These are phyloP conservation scores for Buxus sempervirens DNA, from an alignment of 164 flowering plant genomes.

Conservation along the genomic window DNA sequence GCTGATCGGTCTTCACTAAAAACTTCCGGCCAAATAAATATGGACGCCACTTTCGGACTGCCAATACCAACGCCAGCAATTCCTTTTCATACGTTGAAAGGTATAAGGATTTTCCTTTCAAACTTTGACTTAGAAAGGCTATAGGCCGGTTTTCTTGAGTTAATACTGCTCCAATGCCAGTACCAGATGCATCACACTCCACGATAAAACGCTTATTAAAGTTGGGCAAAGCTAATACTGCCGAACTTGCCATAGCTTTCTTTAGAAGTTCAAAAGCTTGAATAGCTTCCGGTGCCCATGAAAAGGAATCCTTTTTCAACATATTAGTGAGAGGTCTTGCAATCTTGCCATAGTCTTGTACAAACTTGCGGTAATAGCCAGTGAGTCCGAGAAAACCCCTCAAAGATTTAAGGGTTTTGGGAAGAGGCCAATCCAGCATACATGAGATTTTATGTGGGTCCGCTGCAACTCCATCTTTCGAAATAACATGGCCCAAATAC, in stretches of 20 bases:
- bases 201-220: not conserved
- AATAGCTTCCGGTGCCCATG: not conserved
- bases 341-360: not conserved
- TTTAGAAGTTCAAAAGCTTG: not conserved
- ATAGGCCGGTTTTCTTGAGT: conserved; percentile 1
- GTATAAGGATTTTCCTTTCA: not conserved
- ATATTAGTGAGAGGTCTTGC: not conserved
- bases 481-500: conserved; percentile 13
- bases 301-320: not conserved
- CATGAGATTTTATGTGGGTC: conserved; percentile 1
- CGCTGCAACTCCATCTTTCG: conserved; percentile 2
- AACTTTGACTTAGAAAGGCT: conserved; percentile 2
- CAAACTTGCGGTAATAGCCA: conserved; percentile 3
- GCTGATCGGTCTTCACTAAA: conserved; percentile 6
- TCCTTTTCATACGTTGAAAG: conserved; percentile 14
- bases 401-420: not conserved
- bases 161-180: conserved; percentile 1
- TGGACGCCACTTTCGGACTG: not conserved
- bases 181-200: not conserved
- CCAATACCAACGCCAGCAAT: not conserved
- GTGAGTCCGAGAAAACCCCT: conserved; percentile 12
- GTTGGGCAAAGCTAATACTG: conserved; percentile 7
- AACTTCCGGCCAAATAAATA: not conserved
- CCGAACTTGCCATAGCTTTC: not conserved
- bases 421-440: not conserved